A percentile compares a stretch with the other conserved stretches of the same genome.
phyloP scores from a whole-genome alignment of 164 flowering plant species.

The Dillenia turbinata region DNA sequence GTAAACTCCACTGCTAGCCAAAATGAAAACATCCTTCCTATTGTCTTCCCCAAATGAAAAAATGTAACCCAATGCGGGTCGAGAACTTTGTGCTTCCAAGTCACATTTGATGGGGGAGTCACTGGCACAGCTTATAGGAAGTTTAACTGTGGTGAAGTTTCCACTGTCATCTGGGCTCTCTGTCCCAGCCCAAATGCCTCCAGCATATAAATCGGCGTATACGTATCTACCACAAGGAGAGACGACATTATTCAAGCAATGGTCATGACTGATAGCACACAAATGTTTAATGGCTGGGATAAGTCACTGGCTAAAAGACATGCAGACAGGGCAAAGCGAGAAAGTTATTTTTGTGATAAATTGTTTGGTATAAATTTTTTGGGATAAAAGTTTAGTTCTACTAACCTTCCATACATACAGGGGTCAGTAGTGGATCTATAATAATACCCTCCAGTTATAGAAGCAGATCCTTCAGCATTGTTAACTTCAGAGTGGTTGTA shows the following conservation, averaged over 20 bases:
- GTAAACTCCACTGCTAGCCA: constrained; percentile 38
- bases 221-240: constrained; percentile 57
- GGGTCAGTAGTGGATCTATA: constrained; percentile 44
- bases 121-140: constrained; percentile 37
- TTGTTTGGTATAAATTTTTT: no score
- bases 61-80: constrained; percentile 37
- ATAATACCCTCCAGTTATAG: constrained; percentile 45
- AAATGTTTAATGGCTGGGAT: neutral
- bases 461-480: constrained; percentile 42
- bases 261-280: neutral
- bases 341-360: no score
- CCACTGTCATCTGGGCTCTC: constrained; percentile 48
- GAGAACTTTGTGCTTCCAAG: constrained; percentile 22
- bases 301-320: neutral
- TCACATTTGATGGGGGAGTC: constrained; percentile 45
- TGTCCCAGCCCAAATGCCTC: constrained; percentile 40
- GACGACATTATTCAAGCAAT: constrained; percentile 1
- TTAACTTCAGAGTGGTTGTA: constrained; percentile 38
- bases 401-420: constrained; percentile 45
- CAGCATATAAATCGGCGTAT: constrained; percentile 45
- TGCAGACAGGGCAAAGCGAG: neutral
- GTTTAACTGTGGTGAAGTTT: constrained; percentile 27
- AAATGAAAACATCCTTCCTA: constrained; percentile 31
- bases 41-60: constrained; percentile 49
- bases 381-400: no score